Conservation (phyloP, 192 early-diverging fungal species). For the Paraglomus occultum region DNA sequence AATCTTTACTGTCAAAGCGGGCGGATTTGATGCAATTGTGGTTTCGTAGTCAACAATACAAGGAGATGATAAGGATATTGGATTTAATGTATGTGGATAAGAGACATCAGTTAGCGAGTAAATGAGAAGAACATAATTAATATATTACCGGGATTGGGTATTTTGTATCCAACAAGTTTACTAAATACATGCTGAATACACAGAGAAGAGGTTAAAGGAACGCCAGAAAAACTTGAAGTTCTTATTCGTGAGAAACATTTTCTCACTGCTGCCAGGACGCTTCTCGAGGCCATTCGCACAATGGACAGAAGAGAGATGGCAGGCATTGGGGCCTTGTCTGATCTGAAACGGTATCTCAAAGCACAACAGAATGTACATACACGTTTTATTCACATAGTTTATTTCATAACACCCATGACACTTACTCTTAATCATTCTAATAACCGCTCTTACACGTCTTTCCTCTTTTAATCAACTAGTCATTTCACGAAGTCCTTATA, state of each 20-base stretch:
- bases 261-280: conserved; percentile 58
- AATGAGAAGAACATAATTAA: too few species aligned
- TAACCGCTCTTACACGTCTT: neutral
- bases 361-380: conserved; percentile 47
- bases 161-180: too few species aligned
- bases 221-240: conserved; percentile 60
- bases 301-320: conserved; percentile 62
- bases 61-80: conserved; percentile 74
- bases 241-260: conserved; percentile 67
- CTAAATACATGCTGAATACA: neutral
- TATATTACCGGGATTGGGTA: neutral
- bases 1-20: conserved; percentile 60
- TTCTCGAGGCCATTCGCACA: conserved; percentile 63
- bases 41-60: conserved; percentile 71
- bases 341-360: conserved; percentile 62
- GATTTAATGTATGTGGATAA: conserved; percentile 55
- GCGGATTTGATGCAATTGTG: conserved; percentile 68
- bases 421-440: neutral
- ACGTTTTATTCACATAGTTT: neutral
- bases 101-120: too few species aligned
- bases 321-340: conserved; percentile 68
- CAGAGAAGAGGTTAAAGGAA: conserved; percentile 66
- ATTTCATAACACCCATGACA: neutral
- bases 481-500: conserved; percentile 58
- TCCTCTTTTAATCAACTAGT: conserved; percentile 33